A percentile compares a stretch with the other conserved stretches of the same genome.
These are phyloP conservation scores for Cyberlindnera japonica DNA, from an alignment of 805 yeast species.

Conservation along the genomic window DNA sequence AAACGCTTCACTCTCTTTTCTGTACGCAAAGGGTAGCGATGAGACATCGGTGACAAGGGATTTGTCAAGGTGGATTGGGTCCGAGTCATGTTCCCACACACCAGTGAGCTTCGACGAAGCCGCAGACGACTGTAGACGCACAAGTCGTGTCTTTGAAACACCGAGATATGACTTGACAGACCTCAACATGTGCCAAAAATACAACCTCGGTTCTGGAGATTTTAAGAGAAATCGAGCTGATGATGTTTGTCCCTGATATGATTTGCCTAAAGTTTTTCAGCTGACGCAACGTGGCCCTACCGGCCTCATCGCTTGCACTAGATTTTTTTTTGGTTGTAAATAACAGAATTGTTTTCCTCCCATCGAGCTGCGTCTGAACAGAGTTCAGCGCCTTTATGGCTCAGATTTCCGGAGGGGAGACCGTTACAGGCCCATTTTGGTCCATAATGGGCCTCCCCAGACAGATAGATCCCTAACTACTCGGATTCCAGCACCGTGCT, in stretches of 20 bases:
- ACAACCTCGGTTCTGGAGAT: no score
- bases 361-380: no score
- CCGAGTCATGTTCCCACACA: conserved; percentile 20
- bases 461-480: no score
- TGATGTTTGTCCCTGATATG: conserved; percentile 9
- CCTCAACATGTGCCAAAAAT: conserved; percentile 4
- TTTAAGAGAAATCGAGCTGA: no score
- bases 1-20: conserved; percentile 38
- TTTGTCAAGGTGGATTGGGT: conserved; percentile 11
- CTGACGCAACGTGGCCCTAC: no score
- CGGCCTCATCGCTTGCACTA: no score
- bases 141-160: not conserved
- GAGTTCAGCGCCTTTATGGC: no score
- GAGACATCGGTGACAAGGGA: conserved; percentile 15
- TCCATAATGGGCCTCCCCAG: no score
- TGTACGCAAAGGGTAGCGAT: conserved; percentile 32
- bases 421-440: no score
- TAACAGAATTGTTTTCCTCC: no score
- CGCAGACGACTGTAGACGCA: conserved; percentile 8
- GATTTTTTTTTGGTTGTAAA: not conserved
- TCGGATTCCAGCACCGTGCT: no score
- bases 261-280: conserved; percentile 9
- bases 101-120: conserved; percentile 5
- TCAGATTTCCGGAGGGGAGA: no score
- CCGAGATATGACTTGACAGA: not conserved